Percentiles rank a stretch among this genome's conserved stretches.
Conservation (phyloP, 2,329 filamentous ascomycete species). For the Fusarium newnesense region DNA sequence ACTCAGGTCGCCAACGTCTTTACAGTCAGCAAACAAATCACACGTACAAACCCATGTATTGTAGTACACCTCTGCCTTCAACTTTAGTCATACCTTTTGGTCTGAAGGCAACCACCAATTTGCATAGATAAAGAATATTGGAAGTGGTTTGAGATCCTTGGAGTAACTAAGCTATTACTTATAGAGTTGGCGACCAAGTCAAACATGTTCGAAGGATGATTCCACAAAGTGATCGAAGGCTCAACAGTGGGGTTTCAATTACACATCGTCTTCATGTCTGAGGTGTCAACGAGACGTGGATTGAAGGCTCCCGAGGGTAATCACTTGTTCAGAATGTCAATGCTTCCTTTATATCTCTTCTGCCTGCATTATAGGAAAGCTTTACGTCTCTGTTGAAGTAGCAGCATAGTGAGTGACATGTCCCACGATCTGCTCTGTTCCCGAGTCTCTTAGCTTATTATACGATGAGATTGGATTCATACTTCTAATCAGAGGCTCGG, state of each 20-base stretch:
- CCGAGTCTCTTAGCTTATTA: not conserved
- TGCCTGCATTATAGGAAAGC: no score
- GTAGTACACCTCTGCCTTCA: not conserved
- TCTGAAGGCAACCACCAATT: not conserved
- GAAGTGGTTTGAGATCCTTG: not conserved
- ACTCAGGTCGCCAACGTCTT: not conserved
- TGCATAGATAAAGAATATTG: not conserved
- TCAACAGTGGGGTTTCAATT: not conserved
- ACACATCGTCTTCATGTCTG: not conserved
- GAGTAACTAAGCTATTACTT: not conserved
- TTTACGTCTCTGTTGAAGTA: not conserved
- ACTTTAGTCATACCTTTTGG: not conserved
- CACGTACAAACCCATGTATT: not conserved
- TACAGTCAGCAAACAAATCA: not conserved
- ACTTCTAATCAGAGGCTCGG: not conserved
- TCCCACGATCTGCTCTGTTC: not conserved
- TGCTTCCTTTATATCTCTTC: not conserved
- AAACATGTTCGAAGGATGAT: not conserved
- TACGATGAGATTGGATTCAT: not conserved
- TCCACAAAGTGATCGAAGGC: not conserved
- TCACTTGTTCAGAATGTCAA: fast-evolving
- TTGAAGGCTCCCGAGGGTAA: fast-evolving
- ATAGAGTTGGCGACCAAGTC: not conserved
- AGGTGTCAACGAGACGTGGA: not conserved
- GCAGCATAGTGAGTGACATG: not conserved